Evolutionary conservation across 805 yeast genomes (phyloP).

Genomic region (Lipomyces japonicus): DNA sequence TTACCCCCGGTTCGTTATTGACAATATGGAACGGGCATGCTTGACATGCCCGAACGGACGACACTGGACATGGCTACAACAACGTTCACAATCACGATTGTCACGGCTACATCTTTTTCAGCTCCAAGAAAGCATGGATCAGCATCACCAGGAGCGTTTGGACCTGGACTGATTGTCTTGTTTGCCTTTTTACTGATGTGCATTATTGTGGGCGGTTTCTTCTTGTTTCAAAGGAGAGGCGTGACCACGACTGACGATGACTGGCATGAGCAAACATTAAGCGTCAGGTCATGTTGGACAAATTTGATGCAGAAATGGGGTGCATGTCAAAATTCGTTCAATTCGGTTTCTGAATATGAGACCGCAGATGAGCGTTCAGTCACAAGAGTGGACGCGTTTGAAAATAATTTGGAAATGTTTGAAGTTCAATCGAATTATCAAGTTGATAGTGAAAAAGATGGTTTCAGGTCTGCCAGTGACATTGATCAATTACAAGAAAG

Average conservation of each 20-base stretch:
- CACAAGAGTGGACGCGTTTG: not conserved
- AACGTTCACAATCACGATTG: not conserved
- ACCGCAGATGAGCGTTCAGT: not conserved
- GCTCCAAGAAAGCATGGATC: slow-evolving; percentile 1
- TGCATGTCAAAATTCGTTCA: not conserved
- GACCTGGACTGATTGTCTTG: slow-evolving; percentile 15
- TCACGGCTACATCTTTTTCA: not conserved
- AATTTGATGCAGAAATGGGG: not conserved
- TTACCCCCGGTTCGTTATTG: too few species aligned
- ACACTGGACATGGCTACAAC: not conserved
- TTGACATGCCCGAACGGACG: not conserved
- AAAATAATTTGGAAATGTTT: not conserved
- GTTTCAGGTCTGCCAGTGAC: not conserved
- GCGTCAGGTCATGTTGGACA: slow-evolving; percentile 8
- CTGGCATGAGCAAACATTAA: slow-evolving; percentile 12
- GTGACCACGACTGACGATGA: not conserved
- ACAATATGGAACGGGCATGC: too few species aligned
- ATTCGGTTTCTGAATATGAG: not conserved
- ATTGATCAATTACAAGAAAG: too few species aligned
- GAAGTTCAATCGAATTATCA: not conserved
- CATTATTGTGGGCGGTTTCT: slow-evolving; percentile 12
- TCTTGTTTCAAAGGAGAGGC: slow-evolving; percentile 2
- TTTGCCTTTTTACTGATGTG: slow-evolving; percentile 14
- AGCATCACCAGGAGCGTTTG: not conserved
- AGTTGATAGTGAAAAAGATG: not conserved